Evolutionary conservation across 2,329 filamentous ascomycete genomes (phyloP), one percentile per base, ranked within the genome.

Genomic region (Paecilomyces dactylethromorphus): DNA sequence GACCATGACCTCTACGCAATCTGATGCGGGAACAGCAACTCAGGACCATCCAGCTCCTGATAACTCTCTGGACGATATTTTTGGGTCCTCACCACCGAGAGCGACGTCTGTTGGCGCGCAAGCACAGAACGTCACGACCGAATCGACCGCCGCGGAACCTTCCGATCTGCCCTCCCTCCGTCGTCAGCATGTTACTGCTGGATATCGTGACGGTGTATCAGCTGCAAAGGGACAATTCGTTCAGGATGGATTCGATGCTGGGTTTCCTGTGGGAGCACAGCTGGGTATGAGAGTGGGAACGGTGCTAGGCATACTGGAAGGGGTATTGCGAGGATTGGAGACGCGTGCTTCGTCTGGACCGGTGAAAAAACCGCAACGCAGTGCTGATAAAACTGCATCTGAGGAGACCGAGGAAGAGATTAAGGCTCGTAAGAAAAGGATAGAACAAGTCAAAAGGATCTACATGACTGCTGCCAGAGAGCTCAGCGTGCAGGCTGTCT

Each of bases 201-300:
- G 94, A 21, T 97, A 97, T 76, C 88, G 93, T 60, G 92, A 97
- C 68, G 94, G 93, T 52, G 84, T 97, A 56, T 83, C 88, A 0
- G 79, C 79, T 2, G 89, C 89, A 32, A 97, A 97, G 72, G 84
- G 84, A 26, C 77, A 81, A 54, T 88, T 86, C 67, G 85, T 97
- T 26, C 94, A 99, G 75, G 81, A 81, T 13, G 93, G 93, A 0
- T 97, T 99, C 69, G 94, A 99, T 71, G 90, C 93, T 63, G 93
- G 93, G 0, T 97, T 92, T 71, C 81, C 86, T 13, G 80, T 97
- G 0, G 94, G 94, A 12, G 92, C 91, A 0, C 86, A 88, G 56
- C 78, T 97, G 31, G 94, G 93, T 0, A 73, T 89, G 63, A 81
- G 82, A 29, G 88, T 87, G 0, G 94, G 94, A 0, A 86, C 85